A percentile compares a stretch with the other conserved stretches of the same genome.
phyloP scores from a whole-genome alignment of 352 stramenopile genomes.

The Globisporangium spiculum region DNA sequence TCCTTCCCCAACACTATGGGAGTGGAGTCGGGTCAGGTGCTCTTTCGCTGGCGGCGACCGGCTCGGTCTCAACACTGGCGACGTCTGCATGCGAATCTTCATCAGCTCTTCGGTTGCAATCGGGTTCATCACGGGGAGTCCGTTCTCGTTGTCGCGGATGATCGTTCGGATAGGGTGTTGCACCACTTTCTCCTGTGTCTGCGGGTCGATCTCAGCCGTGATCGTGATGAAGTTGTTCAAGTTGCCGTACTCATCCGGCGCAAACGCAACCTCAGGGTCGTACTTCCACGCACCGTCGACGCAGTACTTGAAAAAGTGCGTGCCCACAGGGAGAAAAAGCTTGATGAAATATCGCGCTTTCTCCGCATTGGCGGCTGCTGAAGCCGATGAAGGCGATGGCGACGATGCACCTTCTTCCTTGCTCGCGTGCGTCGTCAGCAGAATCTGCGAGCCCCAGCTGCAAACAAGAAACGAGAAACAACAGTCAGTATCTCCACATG shows the following conservation, averaged over 20 bases:
- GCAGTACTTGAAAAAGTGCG: constrained; percentile 79
- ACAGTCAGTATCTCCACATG: neutral
- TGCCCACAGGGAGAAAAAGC: constrained; percentile 62
- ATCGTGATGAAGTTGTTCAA: constrained; percentile 87
- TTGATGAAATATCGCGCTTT: constrained; percentile 30
- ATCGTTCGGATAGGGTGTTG: constrained; percentile 70
- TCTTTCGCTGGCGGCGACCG: constrained; percentile 25
- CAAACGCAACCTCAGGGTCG: constrained; percentile 79
- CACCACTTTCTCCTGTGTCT: constrained; percentile 42
- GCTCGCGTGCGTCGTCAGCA: constrained; percentile 38
- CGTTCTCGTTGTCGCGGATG: constrained; percentile 48
- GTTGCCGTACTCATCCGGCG: constrained; percentile 82
- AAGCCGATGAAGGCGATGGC: neutral
- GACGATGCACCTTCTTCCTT: constrained; percentile 5
- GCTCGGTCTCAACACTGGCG: constrained; percentile 28
- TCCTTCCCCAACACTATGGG: constrained; percentile 7
- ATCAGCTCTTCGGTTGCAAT: constrained; percentile 55
- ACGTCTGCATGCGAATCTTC: constrained; percentile 58
- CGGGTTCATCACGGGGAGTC: constrained; percentile 73
- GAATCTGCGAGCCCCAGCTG: constrained; percentile 79
- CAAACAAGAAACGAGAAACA: neutral
- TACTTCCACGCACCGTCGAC: constrained; percentile 82
- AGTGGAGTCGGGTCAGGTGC: constrained; percentile 3
- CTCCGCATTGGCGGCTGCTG: neutral
- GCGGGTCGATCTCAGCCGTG: constrained; percentile 21